Evolutionary conservation across 192 early-diverging fungal species (phyloP), one percentile per base, ranked within the genome.

Genomic region (Obelidium mucronatum): DNA sequence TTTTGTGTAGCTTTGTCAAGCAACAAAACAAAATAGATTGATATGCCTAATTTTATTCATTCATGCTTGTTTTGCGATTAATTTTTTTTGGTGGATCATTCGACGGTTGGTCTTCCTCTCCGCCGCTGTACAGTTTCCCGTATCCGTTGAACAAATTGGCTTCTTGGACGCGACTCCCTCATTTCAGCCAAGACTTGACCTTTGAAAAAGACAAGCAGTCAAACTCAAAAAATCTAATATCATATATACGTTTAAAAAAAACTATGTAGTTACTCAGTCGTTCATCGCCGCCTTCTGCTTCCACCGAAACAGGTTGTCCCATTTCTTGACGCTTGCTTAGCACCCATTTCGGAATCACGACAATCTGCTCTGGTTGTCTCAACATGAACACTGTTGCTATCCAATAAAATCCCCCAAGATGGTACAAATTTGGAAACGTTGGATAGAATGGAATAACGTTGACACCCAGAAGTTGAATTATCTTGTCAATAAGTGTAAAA

Each of bases 1-100:
- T 86, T 8, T 64, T 90, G 26, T 89, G 85, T 73, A 85, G 87
- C 64, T 90, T 86, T 61, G 80, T 85, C 22, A 88, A 88, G 52
- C 83, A 84, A 55, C 48, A 53, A 35, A 35, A 39, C 17, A 22
- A 51, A 51, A 51, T 51, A 51, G 22, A 51, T 51, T 51, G 48
- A 51, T 51, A 22, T 51, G 48, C 8, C 22, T 51, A 22, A 8
- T 8, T 51, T 8, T 51, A 13, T 51, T 51, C 11, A 51, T 13
- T 51, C 22, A 22, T 8, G 48, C 48, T 51, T 51, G 48, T 51
- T 8, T 13, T 13, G 8, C 48, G 22, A 51, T 8, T n/a, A n/a
- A n/a, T n/a, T n/a, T n/a, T n/a, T n/a, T n/a, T n/a, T n/a, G n/a
- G n/a, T n/a, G n/a, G n/a, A n/a, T n/a, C n/a, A n/a, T n/a, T n/a